Conservation (phyloP, 129 eudicot genomes). For the Smallanthus sonchifolius region DNA sequence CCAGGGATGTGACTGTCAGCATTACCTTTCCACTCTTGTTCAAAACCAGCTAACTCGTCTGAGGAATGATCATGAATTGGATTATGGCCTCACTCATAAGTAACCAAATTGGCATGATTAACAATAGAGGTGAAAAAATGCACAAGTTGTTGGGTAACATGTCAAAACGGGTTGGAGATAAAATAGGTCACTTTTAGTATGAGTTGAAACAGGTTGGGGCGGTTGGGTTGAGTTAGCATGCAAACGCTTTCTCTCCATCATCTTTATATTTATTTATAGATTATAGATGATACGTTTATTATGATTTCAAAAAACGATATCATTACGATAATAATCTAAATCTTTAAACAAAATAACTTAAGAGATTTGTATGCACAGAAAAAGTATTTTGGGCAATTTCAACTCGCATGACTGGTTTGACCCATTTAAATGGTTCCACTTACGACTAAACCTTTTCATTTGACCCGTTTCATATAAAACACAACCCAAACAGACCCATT, state of each 20-base stretch:
- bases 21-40: constrained; percentile 76
- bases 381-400: background rate
- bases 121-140: background rate
- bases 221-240: background rate
- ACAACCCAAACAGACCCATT: background rate
- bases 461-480: background rate
- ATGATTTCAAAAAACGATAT: background rate
- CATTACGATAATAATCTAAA: background rate
- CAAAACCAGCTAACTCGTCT: constrained; percentile 80
- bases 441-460: background rate
- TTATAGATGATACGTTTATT: background rate
- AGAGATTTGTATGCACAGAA: background rate
- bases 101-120: background rate
- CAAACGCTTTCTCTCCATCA: background rate
- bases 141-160: background rate
- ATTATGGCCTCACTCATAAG: background rate
- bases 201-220: background rate
- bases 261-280: background rate
- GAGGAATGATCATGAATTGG: constrained; percentile 15
- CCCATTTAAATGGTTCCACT: background rate
- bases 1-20: constrained; percentile 42
- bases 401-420: background rate
- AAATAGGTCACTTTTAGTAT: background rate
- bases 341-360: background rate
- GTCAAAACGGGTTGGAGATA: background rate